phyloP scores from a whole-genome alignment of 805 yeast species.

The Wickerhamiella lipophila region DNA sequence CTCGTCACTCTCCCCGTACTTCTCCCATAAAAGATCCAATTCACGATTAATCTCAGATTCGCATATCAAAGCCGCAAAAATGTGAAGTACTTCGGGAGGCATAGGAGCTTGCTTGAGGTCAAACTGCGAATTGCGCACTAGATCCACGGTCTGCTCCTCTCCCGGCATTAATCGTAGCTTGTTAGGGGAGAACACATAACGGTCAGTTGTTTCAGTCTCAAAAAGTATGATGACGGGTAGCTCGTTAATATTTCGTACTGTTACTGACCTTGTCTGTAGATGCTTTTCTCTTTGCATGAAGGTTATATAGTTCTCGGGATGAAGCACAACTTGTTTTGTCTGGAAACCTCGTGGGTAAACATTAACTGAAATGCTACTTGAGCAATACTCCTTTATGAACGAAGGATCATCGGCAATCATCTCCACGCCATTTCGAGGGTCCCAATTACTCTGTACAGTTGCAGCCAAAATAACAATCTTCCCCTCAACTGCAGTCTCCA shows the following conservation, averaged over 20 bases:
- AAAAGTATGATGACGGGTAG: neutral
- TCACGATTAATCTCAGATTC: neutral
- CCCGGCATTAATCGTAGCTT: neutral
- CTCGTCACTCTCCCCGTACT: neutral
- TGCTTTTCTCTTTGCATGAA: neutral
- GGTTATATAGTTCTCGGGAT: neutral
- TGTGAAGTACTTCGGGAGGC: neutral
- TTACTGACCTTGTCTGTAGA: neutral
- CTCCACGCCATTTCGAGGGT: neutral
- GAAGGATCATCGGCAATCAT: neutral
- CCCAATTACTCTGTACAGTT: neutral
- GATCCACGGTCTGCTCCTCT: neutral
- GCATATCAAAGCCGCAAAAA: neutral
- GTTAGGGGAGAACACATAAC: neutral
- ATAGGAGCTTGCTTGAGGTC: neutral
- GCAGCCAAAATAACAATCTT: neutral
- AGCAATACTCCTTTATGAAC: neutral
- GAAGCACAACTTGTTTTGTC: neutral
- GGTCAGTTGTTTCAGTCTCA: slow-evolving; percentile 1
- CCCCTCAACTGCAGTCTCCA: neutral
- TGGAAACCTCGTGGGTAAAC: neutral
- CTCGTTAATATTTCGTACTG: neutral
- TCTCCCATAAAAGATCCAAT: neutral
- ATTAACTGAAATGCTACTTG: neutral
- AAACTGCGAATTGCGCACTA: neutral